Evolutionary conservation across 768 basidiomycete species (phyloP), one percentile per base, ranked within the genome.

Genomic region (Termitomyces sp.): DNA sequence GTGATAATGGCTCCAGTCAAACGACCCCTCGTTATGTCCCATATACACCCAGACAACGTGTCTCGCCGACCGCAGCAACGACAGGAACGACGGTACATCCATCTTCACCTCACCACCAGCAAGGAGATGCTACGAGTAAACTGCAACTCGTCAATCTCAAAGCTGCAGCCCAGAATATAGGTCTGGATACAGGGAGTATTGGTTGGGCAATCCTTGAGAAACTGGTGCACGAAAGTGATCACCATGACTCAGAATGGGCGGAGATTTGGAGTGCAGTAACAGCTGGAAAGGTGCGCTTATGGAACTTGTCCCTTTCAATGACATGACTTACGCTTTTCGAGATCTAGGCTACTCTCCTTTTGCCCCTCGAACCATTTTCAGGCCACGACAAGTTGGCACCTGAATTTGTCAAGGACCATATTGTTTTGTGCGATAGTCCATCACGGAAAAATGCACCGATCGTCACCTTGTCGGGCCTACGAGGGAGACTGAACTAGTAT

Each of bases 371-470:
- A 50, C 77, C 80, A 45, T 67, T 75, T 6, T 75, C 81, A 3
- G 69, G 78, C 27, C 75, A 81, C 20, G 81, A 84, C 18, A 76
- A 76, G 49, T 78, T 93, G 52, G 89, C 88, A 0, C 72, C 85
- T 0, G 88, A 93, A 3, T 86, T 95, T 56, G 75, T 97, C 32
- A 85, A 83, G 67, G 94, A 97, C 66, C 96, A 99, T 68, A 71
- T 96, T 56, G 74, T 84, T 32, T 78, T 93, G 33, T 85, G 80
- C 63, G 84, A 90, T 52, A 76, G 76, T 1, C 67, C 77, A 16
- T 74, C 81, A 1, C 73, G 78, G 24, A 75, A 76, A 36, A 69
- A 76, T 47, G 76, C 82, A 4, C 80, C 82, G 33, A 70, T 93
- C 13, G 80, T 93, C 4, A 93, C 93, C 0, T 73, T 95, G 36